Percentiles rank a stretch among this genome's conserved stretches.
Evolutionary conservation across 805 yeast genomes (phyloP).

Genomic region (Sungouiozyma intestinalis): DNA sequence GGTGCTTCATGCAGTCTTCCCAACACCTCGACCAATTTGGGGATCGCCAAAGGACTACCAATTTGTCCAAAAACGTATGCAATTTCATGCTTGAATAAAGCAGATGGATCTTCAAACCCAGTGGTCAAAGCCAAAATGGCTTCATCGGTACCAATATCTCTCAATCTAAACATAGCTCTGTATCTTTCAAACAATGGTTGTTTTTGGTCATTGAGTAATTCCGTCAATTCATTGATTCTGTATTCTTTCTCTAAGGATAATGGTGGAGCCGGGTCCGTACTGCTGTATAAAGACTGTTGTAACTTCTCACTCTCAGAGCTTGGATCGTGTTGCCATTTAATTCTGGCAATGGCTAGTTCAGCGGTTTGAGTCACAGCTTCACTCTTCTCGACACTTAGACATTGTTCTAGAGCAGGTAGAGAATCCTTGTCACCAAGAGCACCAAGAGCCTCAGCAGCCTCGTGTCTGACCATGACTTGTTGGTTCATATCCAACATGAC

Average conservation of each 20-base stretch:
- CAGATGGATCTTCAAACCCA: conserved; percentile 84
- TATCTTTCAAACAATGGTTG: conserved; percentile 85
- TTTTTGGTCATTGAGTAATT: conserved; percentile 61
- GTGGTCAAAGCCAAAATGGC: conserved; percentile 87
- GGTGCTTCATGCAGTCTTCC: conserved; percentile 76
- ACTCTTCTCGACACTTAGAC: conserved; percentile 61
- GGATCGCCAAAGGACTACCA: conserved; percentile 87
- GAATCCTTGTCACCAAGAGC: conserved; percentile 81
- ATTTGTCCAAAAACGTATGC: conserved; percentile 98
- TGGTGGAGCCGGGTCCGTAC: conserved; percentile 98
- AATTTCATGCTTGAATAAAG: conserved; percentile 93
- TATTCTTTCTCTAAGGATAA: conserved; percentile 53
- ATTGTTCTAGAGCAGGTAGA: conserved; percentile 52
- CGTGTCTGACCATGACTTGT: conserved; percentile 96
- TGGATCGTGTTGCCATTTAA: conserved; percentile 80
- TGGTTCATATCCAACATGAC: conserved; percentile 62
- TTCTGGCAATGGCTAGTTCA: conserved; percentile 91
- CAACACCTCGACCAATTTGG: conserved; percentile 73
- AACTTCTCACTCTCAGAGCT: conserved; percentile 48
- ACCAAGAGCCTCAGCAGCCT: conserved; percentile 98
- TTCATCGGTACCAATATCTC: conserved; percentile 89
- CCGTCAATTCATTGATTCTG: conserved; percentile 55
- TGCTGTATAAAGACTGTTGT: conserved; percentile 66
- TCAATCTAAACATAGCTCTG: conserved; percentile 94
- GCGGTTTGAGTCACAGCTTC: conserved; percentile 94